Conservation (phyloP, 106 monocot genomes). For the Ottelia alismoides region DNA sequence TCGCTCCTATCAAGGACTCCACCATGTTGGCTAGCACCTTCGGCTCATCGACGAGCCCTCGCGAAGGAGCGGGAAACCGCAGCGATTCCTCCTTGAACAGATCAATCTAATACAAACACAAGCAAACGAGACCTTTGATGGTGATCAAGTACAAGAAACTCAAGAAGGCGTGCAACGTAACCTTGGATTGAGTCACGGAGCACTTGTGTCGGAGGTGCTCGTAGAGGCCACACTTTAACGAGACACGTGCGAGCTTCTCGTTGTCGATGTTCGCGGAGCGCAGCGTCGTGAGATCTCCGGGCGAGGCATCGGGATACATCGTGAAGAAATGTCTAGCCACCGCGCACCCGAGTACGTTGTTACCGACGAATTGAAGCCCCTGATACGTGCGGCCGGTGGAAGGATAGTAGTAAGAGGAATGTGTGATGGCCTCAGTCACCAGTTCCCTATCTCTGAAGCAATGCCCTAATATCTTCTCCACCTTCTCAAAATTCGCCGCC, state of each 20-base stretch:
- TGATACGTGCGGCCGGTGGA: too few relatives aligned
- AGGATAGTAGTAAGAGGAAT: background rate
- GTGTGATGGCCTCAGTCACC: background rate
- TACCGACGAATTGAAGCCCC: slow-evolving; percentile 1
- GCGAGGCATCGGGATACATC: background rate
- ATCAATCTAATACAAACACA: too few relatives aligned
- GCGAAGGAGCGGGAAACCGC: background rate
- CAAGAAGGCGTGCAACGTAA: background rate
- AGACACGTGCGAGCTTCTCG: background rate
- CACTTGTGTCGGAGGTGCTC: background rate
- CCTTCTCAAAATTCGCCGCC: background rate
- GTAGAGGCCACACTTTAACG: background rate
- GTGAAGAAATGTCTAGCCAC: background rate
- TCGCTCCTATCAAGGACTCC: background rate
- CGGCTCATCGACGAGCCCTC: background rate
- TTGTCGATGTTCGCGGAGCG: background rate
- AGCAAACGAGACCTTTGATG: too few relatives aligned
- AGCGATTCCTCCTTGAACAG: background rate
- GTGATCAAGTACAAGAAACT: too few relatives aligned
- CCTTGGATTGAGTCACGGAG: background rate
- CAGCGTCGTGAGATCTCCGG: background rate
- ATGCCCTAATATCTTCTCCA: background rate
- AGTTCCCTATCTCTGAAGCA: background rate
- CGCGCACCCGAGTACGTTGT: too few relatives aligned
- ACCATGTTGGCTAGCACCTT: background rate